Percentiles rank a stretch among this genome's conserved stretches.
Evolutionary conservation across 257 asterid genomes (phyloP).

Genomic region (Thymus mandschuricus): DNA sequence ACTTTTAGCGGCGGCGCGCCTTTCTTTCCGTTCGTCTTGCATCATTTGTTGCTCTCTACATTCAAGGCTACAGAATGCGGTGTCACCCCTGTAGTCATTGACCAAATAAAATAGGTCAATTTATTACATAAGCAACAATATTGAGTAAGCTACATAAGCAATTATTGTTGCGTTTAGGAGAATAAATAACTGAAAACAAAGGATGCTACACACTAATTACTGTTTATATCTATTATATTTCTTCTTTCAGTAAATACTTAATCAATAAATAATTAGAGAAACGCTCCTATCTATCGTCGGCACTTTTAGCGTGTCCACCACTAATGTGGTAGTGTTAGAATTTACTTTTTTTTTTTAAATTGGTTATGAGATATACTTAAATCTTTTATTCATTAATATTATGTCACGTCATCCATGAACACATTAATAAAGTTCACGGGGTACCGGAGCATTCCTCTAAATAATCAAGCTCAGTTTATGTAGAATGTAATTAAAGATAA

Average conservation of each 20-base stretch:
- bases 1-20: conserved; percentile 22
- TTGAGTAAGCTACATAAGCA: not conserved
- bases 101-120: not conserved
- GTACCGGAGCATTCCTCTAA: no score
- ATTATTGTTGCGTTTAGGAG: not conserved
- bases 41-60: conserved; percentile 49
- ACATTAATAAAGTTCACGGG: no score
- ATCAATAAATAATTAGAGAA: no score
- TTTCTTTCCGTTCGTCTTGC: conserved; percentile 41
- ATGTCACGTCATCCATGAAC: no score
- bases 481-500: no score
- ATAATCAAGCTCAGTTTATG: no score
- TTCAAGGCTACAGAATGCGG: conserved; percentile 47
- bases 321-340: no score
- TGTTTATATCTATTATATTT: not conserved
- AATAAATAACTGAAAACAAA: not conserved
- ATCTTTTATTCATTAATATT: no score
- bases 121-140: not conserved
- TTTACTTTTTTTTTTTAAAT: no score
- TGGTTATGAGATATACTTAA: no score
- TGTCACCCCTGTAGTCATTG: conserved; percentile 42
- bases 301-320: no score
- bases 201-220: not conserved
- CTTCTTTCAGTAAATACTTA: not conserved
- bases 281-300: no score